Evolutionary conservation across 1,284 basidiomycete genomes (phyloP), one percentile per base, ranked within the genome.

Genomic region (Sporisorium reilianum): DNA sequence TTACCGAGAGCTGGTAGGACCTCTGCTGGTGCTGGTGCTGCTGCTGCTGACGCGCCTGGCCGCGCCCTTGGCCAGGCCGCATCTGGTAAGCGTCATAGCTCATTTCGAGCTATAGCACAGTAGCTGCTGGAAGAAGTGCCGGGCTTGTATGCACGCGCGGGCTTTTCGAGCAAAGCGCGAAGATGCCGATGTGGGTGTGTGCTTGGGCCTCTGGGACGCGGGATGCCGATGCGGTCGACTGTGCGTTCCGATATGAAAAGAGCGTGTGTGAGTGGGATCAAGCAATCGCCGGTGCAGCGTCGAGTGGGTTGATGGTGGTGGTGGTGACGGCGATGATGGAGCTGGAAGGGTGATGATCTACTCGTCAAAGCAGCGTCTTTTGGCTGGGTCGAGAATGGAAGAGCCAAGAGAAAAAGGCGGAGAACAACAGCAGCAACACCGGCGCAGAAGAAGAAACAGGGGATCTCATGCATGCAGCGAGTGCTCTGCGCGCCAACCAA

Each of bases 1-100:
- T 71, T 53, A 70, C 67, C 28, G 61, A 52, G 36, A 70, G 61
- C 40, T 64, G 62, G 44, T 64, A 64, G 34, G 62, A 61, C 22
- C 64, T 61, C 32, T 70, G 67, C 18, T 55, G 57, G 32, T 61
- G 68, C 32, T 44, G 45, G 7, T 71, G 68, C 36, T 71, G 68
- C 16, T 55, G 58, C 45, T 61, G 68, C 32, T 45, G 52, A 18
- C 68, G 58, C 36, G 36, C 45, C 34, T 53, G 51, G 14, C 25
- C 58, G 20, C 68, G 58, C 26, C 38, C 55, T 28, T 53, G 58
- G 42, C 45, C 59, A 10, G 62, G 63, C 50, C 68, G 62, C 42
- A 38, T 23, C 26, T 44, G 42, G 38, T 65, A 71, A 16, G 58
- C 32, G 40, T 71, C 58, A n/a, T 71, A 71, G 40, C 68, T 71